Evolutionary conservation across 805 yeast genomes (phyloP), one percentile per base, ranked within the genome.

Genomic region (Metschnikowia matae): DNA sequence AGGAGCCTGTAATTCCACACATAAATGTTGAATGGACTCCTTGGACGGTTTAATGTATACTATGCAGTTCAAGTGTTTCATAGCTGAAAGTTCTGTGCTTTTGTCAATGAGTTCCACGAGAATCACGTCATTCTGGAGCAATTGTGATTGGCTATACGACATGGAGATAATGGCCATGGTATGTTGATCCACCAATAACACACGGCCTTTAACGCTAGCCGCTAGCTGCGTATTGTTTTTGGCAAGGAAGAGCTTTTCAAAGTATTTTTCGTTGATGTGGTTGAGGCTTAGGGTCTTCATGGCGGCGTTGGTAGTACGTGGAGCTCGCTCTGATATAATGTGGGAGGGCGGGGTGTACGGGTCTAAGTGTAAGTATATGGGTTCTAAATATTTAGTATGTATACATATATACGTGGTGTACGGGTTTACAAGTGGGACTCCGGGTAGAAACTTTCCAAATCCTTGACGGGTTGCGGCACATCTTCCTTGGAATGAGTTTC

Each of bases 111-210:
- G 61, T 61, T 89, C 97, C 42, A 89, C 84, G 45, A 94, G 74
- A 52, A 87, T 89, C n/a, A 94, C 81, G 54, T 92, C 96, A 58
- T 88, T 80, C 56, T 85, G 82, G 36, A 94, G 75, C 41, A 94
- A 74, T 49, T 84, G 87, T 2, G 95, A 84, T 64, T 94, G 99
- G 2, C 97, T 87, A 29, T 95, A 81, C 58, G 87, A 83, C 79
- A 94, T 77, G n/a, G 97, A 89, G 20, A 94, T 80, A 21, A 90
- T 82, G 0, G 90, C 77, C 5, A 95, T 87, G 58, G 99, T 92
- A 55, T 77, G 75, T 46, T 79, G 73, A 63, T 94, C 99, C 50
- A 94, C 76, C 37, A 94, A 73, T 35, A 94, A 73, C 29, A 91
- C 96, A 56, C 82, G 82, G 51, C 91, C 83, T 54, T 77, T 66